Evolutionary conservation across 495 filamentous ascomycete species (phyloP).

Genomic region (Talaromyces adpressus): DNA sequence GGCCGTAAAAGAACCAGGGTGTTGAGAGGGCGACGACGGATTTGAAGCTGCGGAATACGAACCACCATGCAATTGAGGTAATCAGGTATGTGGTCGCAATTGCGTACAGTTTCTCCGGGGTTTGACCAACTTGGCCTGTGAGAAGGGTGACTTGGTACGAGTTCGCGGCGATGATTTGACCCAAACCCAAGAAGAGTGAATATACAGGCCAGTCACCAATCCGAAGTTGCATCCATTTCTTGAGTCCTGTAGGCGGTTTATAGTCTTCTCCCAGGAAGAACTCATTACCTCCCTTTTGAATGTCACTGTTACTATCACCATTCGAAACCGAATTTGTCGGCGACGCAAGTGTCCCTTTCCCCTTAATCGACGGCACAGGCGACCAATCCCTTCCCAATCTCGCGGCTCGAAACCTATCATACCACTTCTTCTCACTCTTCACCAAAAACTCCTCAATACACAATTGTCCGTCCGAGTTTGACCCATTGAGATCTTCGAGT

Average conservation of each 20-base stretch:
- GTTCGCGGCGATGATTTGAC: constrained; percentile 65
- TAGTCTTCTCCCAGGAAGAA: constrained; percentile 61
- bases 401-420: constrained; percentile 54
- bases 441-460: constrained; percentile 63
- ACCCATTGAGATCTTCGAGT: constrained; percentile 49
- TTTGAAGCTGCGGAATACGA: constrained; percentile 53
- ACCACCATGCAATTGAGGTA: constrained; percentile 60
- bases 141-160: constrained; percentile 68
- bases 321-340: constrained; percentile 30
- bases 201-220: constrained; percentile 66
- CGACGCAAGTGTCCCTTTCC: constrained; percentile 23
- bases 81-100: constrained; percentile 58
- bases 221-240: constrained; percentile 43
- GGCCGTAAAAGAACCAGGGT: constrained; percentile 58
- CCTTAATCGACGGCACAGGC: constrained; percentile 32
- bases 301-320: constrained; percentile 19
- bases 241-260: constrained; percentile 57
- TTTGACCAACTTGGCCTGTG: constrained; percentile 56
- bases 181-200: constrained; percentile 54
- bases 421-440: constrained; percentile 68
- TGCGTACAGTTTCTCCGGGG: constrained; percentile 56
- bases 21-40: constrained; percentile 53
- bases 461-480: constrained; percentile 50
- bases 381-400: constrained; percentile 43
- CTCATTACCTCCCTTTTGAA: constrained; percentile 30